phyloP scores from a whole-genome alignment of 2,329 filamentous ascomycete species.

The Exserohilum turcica region DNA sequence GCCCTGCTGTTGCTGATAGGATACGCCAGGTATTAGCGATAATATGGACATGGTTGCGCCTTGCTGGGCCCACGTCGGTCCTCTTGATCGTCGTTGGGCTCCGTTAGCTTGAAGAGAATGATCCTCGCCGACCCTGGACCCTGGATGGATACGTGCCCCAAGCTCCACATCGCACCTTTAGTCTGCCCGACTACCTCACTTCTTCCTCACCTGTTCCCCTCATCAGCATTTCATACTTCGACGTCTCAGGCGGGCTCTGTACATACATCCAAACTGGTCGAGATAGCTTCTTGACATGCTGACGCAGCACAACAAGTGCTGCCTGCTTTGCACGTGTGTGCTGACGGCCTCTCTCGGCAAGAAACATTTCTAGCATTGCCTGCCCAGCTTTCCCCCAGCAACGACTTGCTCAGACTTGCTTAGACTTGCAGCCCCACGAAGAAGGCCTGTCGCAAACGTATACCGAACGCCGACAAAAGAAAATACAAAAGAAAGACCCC shows the following conservation, averaged over 20 bases:
- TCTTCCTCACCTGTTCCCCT: not conserved
- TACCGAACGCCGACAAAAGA: not conserved
- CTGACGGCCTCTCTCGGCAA: not conserved
- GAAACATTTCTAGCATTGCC: not conserved
- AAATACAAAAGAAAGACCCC: not conserved
- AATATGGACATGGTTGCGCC: not conserved
- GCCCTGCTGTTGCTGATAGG: not conserved
- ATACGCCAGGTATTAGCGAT: not conserved
- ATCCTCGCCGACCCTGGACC: not conserved
- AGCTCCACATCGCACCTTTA: not conserved
- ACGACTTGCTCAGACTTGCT: not conserved
- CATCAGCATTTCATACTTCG: not conserved
- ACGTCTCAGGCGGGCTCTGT: not conserved
- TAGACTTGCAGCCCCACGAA: not conserved
- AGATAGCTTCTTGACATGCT: not conserved
- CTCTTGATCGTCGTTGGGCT: too few relatives aligned
- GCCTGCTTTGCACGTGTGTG: too few relatives aligned
- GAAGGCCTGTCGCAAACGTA: not conserved
- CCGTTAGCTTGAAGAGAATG: not conserved
- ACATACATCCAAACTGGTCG: not conserved
- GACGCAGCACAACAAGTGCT: not conserved
- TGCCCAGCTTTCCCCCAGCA: not conserved
- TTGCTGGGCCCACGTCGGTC: not conserved
- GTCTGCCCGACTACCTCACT: not conserved
- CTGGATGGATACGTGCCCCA: not conserved